Base-by-base conservation (phyloP, 2,329 filamentous ascomycete genomes). In the Cryphonectria nitschkei region DNA sequence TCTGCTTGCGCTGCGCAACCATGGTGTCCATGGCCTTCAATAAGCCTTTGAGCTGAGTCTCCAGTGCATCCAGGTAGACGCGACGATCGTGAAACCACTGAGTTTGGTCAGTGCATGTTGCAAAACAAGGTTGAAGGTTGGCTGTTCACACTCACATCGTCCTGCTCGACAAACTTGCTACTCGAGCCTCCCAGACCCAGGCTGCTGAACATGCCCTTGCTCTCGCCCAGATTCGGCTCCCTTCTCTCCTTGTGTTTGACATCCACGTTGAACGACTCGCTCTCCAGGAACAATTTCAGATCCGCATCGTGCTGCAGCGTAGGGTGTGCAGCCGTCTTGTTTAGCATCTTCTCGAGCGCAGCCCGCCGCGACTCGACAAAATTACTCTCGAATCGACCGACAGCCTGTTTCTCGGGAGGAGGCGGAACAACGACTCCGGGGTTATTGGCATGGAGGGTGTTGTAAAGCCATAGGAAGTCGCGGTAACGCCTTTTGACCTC, bases 391-490 rank as follows among this genome's bases (percentile, higher is more conserved):
- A 99, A 99, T 54, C 96, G 90, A 72, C 95, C 95, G 69, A 99
- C 93, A 9, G 95, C 95, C 83, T 99, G 96, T 84, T 99, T 99
- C 83, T 99, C 96, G 0, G 96, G 96, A 0, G 96, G 96, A 9
- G 96, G 95, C 0, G 96, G 96, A 16, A 99, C 93, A 41, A 99
- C 94, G 52, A 98, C 91, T 70, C 96, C 96, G 0, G 96, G 96
- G 77, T 96, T 98, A 80, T 97, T 99, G 73, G 90, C 92, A 79
- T 98, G 96, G 72, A 99, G 86, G 41, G 95, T 94, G 76, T 92
- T 98, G 81, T 99, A 99, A 39, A 99, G 89, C 96, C 96, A 99
- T 68, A 99, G 85, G 80, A 99, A 99, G 82, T 99, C 96, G 71
- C 95, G 91, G 81, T 98, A 99, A 78, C 96, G 90, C 76, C 96